Base-by-base conservation (phyloP, 805 yeast genomes). In the Spathaspora sp. region DNA sequence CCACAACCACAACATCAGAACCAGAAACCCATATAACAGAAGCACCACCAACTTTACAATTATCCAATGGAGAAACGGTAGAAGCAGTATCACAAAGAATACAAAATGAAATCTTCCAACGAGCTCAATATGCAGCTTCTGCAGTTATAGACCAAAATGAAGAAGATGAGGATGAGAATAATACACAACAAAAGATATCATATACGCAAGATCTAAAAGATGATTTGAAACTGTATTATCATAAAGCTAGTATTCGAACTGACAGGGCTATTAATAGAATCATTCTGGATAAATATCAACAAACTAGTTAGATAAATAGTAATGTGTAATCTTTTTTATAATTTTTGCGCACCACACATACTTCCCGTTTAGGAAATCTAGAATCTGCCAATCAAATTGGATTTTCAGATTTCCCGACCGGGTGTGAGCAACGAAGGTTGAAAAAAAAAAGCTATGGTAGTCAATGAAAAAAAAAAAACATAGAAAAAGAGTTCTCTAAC, bases 131-230 rank as follows among this genome's bases (percentile, higher is more conserved):
- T 4, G 54, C 49, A 12, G 61, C 59, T 1, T 38, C 31, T 29
- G 48, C 7, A 35, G 16, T 44, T 20, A 16, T 29, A 7, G 19
- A 17, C 23, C 42, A 9, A 26, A 32, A 39, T n/a, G 19, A 31
- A n/a, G 40, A 16, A 9, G 17, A 35, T n/a, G 40, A 35, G 3
- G 3, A 23, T 3, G 6, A 23, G 26, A 23, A 6, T 7, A 35
- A 5, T 11, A 17, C 40, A 35, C 18, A 19, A 4, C 19, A 17
- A 7, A 49, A 47, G 20, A 40, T 40, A 19, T 46, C 51, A 19
- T 53, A 47, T 48, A 70, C 71, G 18, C 49, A 61, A 44, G 76
- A 73, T 49, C 62, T 73, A 48, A 67, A 65, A 49, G 52, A 56
- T 14, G 72, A 70, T 42, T 49, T 73, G 32, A 55, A 53, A 5